Evolutionary conservation across 768 basidiomycete genomes (phyloP).

Genomic region (Kwoniella mangroviensis): DNA sequence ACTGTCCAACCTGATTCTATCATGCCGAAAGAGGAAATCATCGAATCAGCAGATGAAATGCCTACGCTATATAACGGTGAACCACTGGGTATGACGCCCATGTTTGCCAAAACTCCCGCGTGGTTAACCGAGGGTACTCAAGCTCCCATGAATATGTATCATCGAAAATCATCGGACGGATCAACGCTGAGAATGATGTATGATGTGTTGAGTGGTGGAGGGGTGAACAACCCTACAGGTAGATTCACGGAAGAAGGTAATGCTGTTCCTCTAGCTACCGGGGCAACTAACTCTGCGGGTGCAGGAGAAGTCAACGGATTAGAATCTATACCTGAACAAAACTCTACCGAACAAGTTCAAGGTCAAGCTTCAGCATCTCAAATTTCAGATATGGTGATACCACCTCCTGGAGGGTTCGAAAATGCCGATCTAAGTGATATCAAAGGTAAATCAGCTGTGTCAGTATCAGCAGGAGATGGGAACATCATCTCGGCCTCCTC

Average conservation of each 20-base stretch:
- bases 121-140: slow-evolving; percentile 44
- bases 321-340: slow-evolving; percentile 17
- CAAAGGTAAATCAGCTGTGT: slow-evolving; percentile 18
- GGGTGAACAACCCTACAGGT: not conserved
- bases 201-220: slow-evolving; percentile 29
- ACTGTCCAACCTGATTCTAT: not conserved
- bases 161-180: slow-evolving; percentile 46
- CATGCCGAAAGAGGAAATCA: slow-evolving; percentile 21
- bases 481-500: not conserved
- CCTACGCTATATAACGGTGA: slow-evolving; percentile 40
- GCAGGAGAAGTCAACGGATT: not conserved
- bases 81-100: slow-evolving; percentile 30
- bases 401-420: slow-evolving; percentile 18
- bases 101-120: slow-evolving; percentile 42
- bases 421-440: slow-evolving; percentile 9
- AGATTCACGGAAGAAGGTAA: slow-evolving; percentile 25
- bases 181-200: slow-evolving; percentile 43
- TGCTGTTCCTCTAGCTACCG: not conserved
- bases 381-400: not conserved
- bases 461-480: not conserved
- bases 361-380: not conserved
- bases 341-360: not conserved
- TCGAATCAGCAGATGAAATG: slow-evolving; percentile 23
- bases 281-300: not conserved
- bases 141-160: slow-evolving; percentile 40